Evolutionary conservation across 768 basidiomycete species (phyloP), one percentile per base, ranked within the genome.

Genomic region (Lentinula guzmanii): DNA sequence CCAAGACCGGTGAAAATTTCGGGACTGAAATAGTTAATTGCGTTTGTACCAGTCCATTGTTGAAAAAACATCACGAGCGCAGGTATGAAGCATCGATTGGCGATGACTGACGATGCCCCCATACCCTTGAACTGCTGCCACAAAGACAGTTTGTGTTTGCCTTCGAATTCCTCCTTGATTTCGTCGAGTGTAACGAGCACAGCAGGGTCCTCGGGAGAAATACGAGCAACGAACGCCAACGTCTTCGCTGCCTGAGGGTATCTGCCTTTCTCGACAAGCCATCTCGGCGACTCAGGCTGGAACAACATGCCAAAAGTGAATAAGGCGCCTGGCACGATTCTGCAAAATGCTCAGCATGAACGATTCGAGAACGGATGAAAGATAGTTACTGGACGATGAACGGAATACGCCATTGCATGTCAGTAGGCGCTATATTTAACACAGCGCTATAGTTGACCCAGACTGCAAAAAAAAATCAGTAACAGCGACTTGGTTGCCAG

Each of bases 251-350:
- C 82, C 13, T 73, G 72, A 13, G 76, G 76, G 37, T 77, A 74
- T 41, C 74, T 71, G 31, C 74, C 71, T 55, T 77, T 73, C 65
- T 82, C 82, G 24, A 79, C 81, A 24, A 85, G 69, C 80, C 79
- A 83, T n/a, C 83, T 74, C 11, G 84, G 84, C 0, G 83, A 84
- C 64, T 85, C 83, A 5, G 82, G 80, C 61, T 82, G 79, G 57
- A 76, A 77, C 6, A 76, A 51, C 78, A 84, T 82, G 5, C 72
- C 67, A 39, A 77, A 60, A 7, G 79, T 65, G 64, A 86, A 79
- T 0, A 85, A 62, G 16, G 81, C 67, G 2, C 83, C 82, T 4
- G 83, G 84, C 43, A 86, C 63, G 56, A 84, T 66, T 60, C 74
- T 74, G 56, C 16, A 42, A 31, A 9, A 31, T 37, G 9, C 2